These are phyloP conservation scores for Epichloe sylvatica DNA, from an alignment of 2,329 filamentous ascomycete genomes.

Conservation along the genomic window DNA sequence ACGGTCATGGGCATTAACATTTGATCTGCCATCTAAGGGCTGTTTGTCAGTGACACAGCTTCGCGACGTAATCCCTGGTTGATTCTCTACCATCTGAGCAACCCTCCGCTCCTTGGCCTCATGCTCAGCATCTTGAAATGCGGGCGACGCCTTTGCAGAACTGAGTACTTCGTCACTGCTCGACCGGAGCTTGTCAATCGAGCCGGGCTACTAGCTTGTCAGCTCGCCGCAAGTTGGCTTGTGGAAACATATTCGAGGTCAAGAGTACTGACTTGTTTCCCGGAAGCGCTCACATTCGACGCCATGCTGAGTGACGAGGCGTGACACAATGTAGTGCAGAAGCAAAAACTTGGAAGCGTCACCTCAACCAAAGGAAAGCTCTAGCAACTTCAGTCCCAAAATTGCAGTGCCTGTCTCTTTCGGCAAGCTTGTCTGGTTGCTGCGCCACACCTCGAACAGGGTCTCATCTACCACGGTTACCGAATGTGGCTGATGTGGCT, in stretches of 20 bases:
- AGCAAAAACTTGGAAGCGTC: background rate
- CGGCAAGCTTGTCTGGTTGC: background rate
- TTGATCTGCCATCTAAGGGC: slow-evolving; percentile 45
- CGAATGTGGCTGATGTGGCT: background rate
- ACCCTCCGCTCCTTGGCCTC: slow-evolving; percentile 26
- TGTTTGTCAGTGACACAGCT: slow-evolving; percentile 8
- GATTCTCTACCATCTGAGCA: slow-evolving; percentile 21
- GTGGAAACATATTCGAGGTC: background rate
- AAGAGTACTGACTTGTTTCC: slow-evolving; percentile 16
- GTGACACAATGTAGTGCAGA: background rate
- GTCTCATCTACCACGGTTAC: no score
- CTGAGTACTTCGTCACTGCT: slow-evolving; percentile 24
- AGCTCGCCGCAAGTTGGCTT: background rate
- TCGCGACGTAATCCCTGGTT: no score
- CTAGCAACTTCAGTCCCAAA: background rate
- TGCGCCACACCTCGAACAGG: background rate
- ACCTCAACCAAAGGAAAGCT: background rate
- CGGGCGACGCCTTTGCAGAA: slow-evolving; percentile 24
- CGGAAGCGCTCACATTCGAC: slow-evolving; percentile 16
- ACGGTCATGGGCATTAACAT: slow-evolving; percentile 78
- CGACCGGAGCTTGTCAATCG: slow-evolving; percentile 26
- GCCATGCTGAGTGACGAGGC: slow-evolving; percentile 15
- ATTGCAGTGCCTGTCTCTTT: background rate
- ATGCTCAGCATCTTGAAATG: slow-evolving; percentile 23
- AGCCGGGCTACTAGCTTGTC: slow-evolving; percentile 15